Base-by-base conservation (phyloP, 2,329 filamentous ascomycete species). In the Nemania diffusa region DNA sequence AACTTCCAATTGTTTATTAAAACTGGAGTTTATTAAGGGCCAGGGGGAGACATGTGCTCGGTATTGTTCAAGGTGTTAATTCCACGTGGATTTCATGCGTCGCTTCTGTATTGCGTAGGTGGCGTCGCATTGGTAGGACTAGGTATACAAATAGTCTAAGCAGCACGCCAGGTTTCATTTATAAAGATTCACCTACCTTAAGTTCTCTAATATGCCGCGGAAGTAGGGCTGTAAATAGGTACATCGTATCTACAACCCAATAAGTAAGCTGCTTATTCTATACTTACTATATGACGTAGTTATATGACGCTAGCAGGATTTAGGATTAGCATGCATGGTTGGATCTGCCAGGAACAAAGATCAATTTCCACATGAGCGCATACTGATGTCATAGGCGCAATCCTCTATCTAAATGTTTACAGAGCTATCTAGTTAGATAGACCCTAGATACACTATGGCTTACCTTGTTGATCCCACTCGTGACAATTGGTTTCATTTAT, bases 311-410 rank as follows among this genome's bases (percentile, higher is more conserved):
- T 64, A 64, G 50, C 11, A 42, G 27, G 20, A 27, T 48, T 55
- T 20, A 1, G 56, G 62, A 24, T 50, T 64, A 50, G 62, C 15
- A 51, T 44, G 27, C 15, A 11, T 29, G 4, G 11, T 42, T 24
- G 13, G 44, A 51, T 50, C 52, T 63, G 60, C 44, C 48, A 63
- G 61, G 60, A 63, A 63, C 60, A 57, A 57, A 51, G 40, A 57
- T 57, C 24, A 22, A 34, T 57, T 26, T 22, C 52, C 53, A 40
- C 1, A 27, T 56, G 26, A 29, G 26, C 24, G 53, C 44, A 63
- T 52, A 2, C 22, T 51, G 61, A 63, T 51, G 61, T 63, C 61
- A 63, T 63, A 63, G 44, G 32, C 5, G 27, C 34, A 24, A 17
- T 48, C 26, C 17, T 46, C 58, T 22, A 61, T 46, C 58, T 22